These are phyloP conservation scores for Sporothrix sp. DNA, from an alignment of 2,329 filamentous ascomycete species.

Conservation along the genomic window DNA sequence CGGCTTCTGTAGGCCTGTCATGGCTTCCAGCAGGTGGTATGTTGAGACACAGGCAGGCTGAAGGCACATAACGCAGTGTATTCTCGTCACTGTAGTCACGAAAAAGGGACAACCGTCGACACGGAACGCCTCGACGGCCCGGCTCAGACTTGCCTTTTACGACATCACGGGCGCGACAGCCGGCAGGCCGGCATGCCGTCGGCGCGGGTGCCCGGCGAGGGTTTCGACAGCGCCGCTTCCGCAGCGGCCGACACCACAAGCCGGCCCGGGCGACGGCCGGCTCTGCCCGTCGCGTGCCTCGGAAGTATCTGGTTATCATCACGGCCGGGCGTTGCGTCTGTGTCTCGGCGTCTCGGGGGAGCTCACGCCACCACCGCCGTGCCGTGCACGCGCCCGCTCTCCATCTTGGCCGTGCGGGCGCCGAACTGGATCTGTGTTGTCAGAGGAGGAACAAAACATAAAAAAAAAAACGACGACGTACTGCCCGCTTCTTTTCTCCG, in stretches of 20 bases:
- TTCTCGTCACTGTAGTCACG: no score
- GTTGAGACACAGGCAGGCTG: no score
- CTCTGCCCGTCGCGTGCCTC: conserved; percentile 34
- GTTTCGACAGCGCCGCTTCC: no score
- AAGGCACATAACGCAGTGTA: no score
- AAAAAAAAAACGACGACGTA: no score
- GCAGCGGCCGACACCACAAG: conserved; percentile 40
- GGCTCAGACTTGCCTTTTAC: conserved; percentile 17
- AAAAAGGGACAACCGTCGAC: neutral
- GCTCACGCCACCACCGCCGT: conserved; percentile 45
- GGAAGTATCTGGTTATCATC: conserved; percentile 73
- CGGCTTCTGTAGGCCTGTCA: no score
- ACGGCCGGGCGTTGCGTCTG: conserved; percentile 39
- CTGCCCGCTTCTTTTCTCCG: conserved; percentile 86
- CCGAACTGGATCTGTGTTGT: conserved; percentile 64
- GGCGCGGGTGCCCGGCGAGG: no score
- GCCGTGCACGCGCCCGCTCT: conserved; percentile 57
- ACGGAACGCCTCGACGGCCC: neutral
- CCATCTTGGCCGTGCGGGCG: conserved; percentile 74
- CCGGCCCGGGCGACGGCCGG: no score
- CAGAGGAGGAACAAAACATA: conserved; percentile 37
- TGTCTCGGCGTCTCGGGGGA: neutral
- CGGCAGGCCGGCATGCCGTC: no score
- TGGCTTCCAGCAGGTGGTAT: no score
- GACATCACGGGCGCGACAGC: conserved; percentile 10